Base-by-base conservation (phyloP, 148 eudicot genomes). In the Persicaria maculosa region DNA sequence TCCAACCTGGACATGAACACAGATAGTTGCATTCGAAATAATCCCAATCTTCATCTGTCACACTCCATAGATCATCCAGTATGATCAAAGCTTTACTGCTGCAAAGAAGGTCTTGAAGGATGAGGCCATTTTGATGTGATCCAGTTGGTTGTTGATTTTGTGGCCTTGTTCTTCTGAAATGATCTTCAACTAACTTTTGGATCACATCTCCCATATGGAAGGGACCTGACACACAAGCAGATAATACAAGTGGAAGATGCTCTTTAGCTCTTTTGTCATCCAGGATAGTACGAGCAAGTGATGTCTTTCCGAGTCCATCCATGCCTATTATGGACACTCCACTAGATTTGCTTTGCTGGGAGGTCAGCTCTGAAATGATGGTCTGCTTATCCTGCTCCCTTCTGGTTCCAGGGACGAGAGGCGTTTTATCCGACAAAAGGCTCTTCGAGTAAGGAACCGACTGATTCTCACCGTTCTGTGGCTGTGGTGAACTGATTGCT, bases 51-150 rank as follows among this genome's bases (percentile, higher is more conserved):
- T 10, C 43, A 9, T 61, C 43, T 9, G 67, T 22, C 67, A 61
- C 67, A 61, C 43, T 22, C 44, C 67, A 61, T 9, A 61, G 22
- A 61, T 61, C 67, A 22, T 61, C 67, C 15, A 61, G 67, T 25
- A 61, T 22, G 43, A 61, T 61, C 4, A 61, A 25, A 22, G 10
- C 9, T 61, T 61, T 61, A 4, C 43, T 9, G 4, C 14, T 25
- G 67, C 14, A 10, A 22, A 61, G 43, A 54, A 54, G 44, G 7
- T 22, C 4, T 25, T 61, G 44, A 61, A 61, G 67, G 15, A 1
- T 10, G 4, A 7, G 9, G 2, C 20, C 3, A 0, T 19, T 58
- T 7, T 58, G 31, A 58, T 61, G 15, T 61, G 43, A 3, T 22
- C 10, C 67, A 61, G 43, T 10, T 5, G 14, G 14, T 2, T 25